Evolutionary conservation across 192 early-diverging fungal species (phyloP), one percentile per base, ranked within the genome.

Genomic region (Coemansia sp.): DNA sequence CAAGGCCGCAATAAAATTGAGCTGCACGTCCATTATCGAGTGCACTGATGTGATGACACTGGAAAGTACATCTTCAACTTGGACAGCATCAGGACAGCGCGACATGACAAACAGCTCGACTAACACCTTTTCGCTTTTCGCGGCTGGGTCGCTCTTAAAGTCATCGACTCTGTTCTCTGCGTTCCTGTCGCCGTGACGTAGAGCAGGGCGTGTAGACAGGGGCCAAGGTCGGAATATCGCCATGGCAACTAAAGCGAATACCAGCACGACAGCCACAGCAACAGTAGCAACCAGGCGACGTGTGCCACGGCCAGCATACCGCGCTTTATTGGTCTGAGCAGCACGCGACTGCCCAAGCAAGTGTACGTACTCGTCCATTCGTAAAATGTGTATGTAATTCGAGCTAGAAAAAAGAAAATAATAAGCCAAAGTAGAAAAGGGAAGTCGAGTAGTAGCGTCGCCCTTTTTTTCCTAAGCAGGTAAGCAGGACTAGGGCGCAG

Each of bases 101-200:
- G 88, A 89, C 91, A 92, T 92, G 20, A 92, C 91, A 68, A 91
- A 91, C 53, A 92, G 76, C 60, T 89, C 88, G 2, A 91, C 85
- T 0, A 63, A 69, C 27, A 91, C 87, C 33, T 78, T 74, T 31
- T 72, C 70, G n/a, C 44, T 46, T 34, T 49, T 68, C 18, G 62
- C 33, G 50, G 60, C 22, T 12, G 60, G 16, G 15, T 39, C 60
- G 36, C 36, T 20, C 6, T 39, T 20, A 10, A 39, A 62, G 1
- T n/a, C 60, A 6, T 12, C 31, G 20, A 10, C 65, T n/a, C 0
- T 47, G 18, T 47, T 47, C 18, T 47, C 18, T 22, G 44, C 0
- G 34, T 24, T 9, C 10, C 20, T 66, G 65, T 52, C 18, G 16
- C 18, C 31, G 33, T 62, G 33, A 34, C 5, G 36, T n/a, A 39